These are phyloP conservation scores for Fusarium begoniae DNA, from an alignment of 2,329 filamentous ascomycete genomes.

Conservation along the genomic window DNA sequence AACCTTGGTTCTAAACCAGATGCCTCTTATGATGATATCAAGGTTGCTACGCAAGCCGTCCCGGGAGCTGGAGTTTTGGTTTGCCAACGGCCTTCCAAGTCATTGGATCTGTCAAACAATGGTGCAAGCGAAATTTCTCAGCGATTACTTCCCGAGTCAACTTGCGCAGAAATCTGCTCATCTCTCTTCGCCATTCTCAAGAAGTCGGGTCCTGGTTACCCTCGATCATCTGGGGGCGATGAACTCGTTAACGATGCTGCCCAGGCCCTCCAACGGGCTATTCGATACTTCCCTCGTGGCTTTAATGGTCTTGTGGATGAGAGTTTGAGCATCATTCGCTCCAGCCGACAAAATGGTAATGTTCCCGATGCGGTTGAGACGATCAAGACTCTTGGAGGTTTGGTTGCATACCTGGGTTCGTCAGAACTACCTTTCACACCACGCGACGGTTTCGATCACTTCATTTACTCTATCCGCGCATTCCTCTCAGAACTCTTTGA, in stretches of 20 bases:
- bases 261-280: constrained; percentile 52
- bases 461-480: constrained; percentile 50
- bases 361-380: constrained; percentile 36
- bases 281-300: constrained; percentile 48
- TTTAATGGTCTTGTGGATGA: constrained; percentile 48
- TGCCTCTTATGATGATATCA: constrained; percentile 50
- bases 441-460: constrained; percentile 49
- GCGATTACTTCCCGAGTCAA: constrained; percentile 48
- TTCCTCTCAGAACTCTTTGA: constrained; percentile 50
- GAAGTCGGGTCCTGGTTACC: constrained; percentile 31
- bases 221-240: constrained; percentile 42
- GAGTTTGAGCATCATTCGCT: constrained; percentile 40
- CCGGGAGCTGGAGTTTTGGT: constrained; percentile 58
- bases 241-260: constrained; percentile 54
- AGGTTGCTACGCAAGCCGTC: constrained; percentile 55
- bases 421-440: constrained; percentile 49
- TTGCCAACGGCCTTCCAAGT: constrained; percentile 49
- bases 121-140: constrained; percentile 1
- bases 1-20: constrained; percentile 40
- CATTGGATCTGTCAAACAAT: constrained; percentile 1
- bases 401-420: constrained; percentile 61
- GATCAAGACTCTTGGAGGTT: constrained; percentile 51
- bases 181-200: constrained; percentile 46
- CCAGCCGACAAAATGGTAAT: constrained; percentile 32
- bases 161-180: constrained; percentile 52